Evolutionary conservation across 2,329 filamentous ascomycete species (phyloP), one percentile per base, ranked within the genome.

Genomic region (Polytolypa hystricis): DNA sequence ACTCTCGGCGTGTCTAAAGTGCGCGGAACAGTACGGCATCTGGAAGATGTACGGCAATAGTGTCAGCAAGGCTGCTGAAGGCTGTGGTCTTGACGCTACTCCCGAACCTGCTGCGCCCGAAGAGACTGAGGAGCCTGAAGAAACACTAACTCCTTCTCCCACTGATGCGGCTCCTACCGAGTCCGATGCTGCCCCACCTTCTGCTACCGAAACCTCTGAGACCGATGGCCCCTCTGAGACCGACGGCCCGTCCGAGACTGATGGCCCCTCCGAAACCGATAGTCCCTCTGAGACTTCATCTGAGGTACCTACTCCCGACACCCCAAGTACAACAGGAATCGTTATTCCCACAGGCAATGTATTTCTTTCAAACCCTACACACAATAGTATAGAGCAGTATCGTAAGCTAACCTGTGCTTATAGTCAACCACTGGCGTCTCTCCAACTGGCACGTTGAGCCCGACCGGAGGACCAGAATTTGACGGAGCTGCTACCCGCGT

Each of bases 21-120:
- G 64, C 42, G 64, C 63, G 30, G 42, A 56, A 25, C 42, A 54
- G 23, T 57, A 53, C 39, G 50, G 63, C 30, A 61, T 66, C 45
- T 67, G 63, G 62, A 43, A 53, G 30, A 50, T 56, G 42, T 67
- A 67, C 32, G 56, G 60, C 15, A 38, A 44, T 12, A 50, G 51
- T 11, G 54, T 67, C 28, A 38, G 40, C 16, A 41, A 41, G 1
- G 60, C 57, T 17, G 63, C 63, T 12, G 39, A 54, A 14, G 39
- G 23, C 5, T 50, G 47, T 33, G 47, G 43, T 4, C 27, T 47
- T 32, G 43, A 47, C 26, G 42, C 46, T 9, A 45, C 42, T 5
- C 47, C 47, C 3, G 19, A 34, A 9, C 5, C n/a, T 4, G 10
- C 25, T 10, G 26, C 11, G 9, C n/a, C n/a, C 7, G 16, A 14